Conservation (phyloP, 257 asterid species). For the Capsicum baccatum region DNA sequence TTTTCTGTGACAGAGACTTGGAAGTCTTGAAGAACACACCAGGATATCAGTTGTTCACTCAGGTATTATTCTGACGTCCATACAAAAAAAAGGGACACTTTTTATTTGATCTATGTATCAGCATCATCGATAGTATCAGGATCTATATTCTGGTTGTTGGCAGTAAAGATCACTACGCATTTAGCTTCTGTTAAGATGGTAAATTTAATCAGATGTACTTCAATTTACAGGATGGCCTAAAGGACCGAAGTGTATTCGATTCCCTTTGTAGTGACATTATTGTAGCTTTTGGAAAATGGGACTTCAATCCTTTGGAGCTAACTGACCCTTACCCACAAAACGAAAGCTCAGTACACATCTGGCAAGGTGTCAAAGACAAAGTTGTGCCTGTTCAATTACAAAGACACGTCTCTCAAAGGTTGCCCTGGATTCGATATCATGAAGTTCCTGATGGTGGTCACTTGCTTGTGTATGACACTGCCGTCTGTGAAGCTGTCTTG, state of each 20-base stretch:
- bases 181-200: not conserved
- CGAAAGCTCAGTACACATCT: conserved; percentile 47
- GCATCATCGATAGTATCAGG: not conserved
- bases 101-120: not conserved
- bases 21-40: conserved; percentile 81
- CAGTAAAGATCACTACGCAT: not conserved
- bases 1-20: conserved; percentile 71
- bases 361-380: conserved; percentile 63
- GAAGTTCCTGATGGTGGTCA: conserved; percentile 93
- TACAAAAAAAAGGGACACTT: not conserved
- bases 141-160: not conserved
- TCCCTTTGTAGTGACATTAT: conserved; percentile 76
- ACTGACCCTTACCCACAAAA: conserved; percentile 52
- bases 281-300: conserved; percentile 90
- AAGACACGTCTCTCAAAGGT: conserved; percentile 60
- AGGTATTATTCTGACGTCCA: conserved; percentile 49
- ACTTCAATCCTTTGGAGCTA: conserved; percentile 82
- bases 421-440: conserved; percentile 90
- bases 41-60: conserved; percentile 73
- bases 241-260: conserved; percentile 57
- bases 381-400: conserved; percentile 67
- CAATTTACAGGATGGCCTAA: conserved; percentile 60
- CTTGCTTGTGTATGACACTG: conserved; percentile 77
- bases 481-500: conserved; percentile 87
- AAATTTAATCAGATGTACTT: conserved; percentile 10